These are phyloP conservation scores for Naganishia albida DNA, from an alignment of 1,284 basidiomycete genomes.

Conservation along the genomic window DNA sequence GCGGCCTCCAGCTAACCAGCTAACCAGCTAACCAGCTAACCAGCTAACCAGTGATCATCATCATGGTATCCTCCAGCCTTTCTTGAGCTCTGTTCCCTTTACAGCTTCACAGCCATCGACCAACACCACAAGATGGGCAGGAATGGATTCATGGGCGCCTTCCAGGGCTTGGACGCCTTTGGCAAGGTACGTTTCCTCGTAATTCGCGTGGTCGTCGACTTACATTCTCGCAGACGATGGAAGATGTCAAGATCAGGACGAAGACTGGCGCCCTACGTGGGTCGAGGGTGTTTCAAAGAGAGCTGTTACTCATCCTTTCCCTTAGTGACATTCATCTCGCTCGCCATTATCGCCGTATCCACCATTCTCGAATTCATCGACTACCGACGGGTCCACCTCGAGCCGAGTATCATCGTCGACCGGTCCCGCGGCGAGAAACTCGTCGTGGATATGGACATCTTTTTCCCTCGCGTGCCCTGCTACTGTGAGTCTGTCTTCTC, in stretches of 20 bases:
- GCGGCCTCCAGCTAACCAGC: neutral
- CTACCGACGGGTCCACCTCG: conserved; percentile 81
- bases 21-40: no score
- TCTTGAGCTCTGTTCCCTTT: no score
- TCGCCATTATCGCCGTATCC: conserved; percentile 87
- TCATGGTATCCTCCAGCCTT: no score
- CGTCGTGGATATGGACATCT: conserved; percentile 87
- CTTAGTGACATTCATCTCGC: conserved; percentile 86
- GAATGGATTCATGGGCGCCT: conserved; percentile 51
- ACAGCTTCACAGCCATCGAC: neutral
- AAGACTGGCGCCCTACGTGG: conserved; percentile 84
- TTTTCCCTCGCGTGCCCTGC: conserved; percentile 95
- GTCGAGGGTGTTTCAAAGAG: conserved; percentile 44
- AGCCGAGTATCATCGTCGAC: conserved; percentile 90
- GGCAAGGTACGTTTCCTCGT: conserved; percentile 71
- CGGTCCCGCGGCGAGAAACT: conserved; percentile 90
- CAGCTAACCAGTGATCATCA: neutral
- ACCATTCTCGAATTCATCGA: conserved; percentile 93
- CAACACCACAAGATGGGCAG: conserved; percentile 45
- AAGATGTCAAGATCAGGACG: conserved; percentile 97
- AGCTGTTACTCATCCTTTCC: neutral
- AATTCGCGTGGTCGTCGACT: conserved; percentile 9
- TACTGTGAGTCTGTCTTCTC: conserved; percentile 67
- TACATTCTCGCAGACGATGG: conserved; percentile 70
- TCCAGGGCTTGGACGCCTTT: conserved; percentile 81